These are phyloP conservation scores for Stylosanthes scabra DNA, from an alignment of 331 rosid genomes.

Conservation along the genomic window DNA sequence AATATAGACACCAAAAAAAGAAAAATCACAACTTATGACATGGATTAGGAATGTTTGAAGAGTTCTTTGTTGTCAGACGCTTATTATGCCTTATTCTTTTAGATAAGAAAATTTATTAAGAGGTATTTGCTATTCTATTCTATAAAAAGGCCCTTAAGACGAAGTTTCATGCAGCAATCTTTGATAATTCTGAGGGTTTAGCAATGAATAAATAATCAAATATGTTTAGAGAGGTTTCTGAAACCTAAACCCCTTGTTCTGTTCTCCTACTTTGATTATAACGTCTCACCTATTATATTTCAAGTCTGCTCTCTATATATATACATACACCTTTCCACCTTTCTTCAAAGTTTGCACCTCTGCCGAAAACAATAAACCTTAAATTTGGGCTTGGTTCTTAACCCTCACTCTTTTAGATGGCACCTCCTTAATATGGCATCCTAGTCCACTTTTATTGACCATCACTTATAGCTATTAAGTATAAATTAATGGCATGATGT, in stretches of 20 bases:
- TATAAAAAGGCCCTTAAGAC: background rate
- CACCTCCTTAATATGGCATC: background rate
- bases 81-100: background rate
- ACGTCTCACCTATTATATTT: background rate
- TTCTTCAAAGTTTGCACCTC: background rate
- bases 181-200: background rate
- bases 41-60: background rate
- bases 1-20: too few relatives aligned
- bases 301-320: background rate
- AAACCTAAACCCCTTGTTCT: background rate
- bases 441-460: background rate
- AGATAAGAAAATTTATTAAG: too few relatives aligned
- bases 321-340: background rate
- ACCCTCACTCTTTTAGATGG: background rate
- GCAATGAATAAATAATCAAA: too few relatives aligned
- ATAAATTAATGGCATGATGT: background rate
- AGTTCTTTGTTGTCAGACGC: background rate
- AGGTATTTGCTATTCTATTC: background rate
- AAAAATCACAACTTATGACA: background rate
- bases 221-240: background rate
- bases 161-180: background rate
- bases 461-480: background rate
- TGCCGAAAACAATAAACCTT: background rate
- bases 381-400: background rate
- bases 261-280: background rate